Evolutionary conservation across 139 green algal species (phyloP).

Genomic region (Chlorella sp.): DNA sequence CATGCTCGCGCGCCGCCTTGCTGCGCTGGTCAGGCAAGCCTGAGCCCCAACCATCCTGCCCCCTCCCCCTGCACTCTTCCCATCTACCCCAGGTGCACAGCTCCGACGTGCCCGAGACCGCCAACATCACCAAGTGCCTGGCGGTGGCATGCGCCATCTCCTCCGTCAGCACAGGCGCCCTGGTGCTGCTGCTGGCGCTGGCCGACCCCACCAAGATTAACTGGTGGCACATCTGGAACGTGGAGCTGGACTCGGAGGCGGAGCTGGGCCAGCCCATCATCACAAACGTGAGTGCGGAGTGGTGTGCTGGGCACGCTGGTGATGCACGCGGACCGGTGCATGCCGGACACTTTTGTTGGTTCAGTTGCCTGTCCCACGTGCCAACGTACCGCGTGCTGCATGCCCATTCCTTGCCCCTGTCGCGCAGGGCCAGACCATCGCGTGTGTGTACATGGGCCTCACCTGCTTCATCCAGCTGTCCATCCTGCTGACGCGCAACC

Average conservation of each 20-base stretch:
- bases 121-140: conserved; percentile 52
- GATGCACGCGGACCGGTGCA: too few relatives aligned
- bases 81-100: conserved; percentile 32
- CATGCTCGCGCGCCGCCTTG: too few relatives aligned
- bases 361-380: too few relatives aligned
- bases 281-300: not conserved
- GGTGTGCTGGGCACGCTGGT: too few relatives aligned
- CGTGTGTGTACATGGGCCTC: conserved; percentile 48
- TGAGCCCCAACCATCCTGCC: not conserved
- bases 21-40: not conserved
- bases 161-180: conserved; percentile 60
- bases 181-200: conserved; percentile 81
- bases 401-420: not conserved
- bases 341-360: too few relatives aligned
- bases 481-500: conserved; percentile 53
- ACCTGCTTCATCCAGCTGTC: conserved; percentile 52
- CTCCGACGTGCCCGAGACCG: conserved; percentile 36
- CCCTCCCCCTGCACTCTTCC: not conserved
- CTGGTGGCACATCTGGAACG: conserved; percentile 41
- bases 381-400: not conserved
- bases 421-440: conserved; percentile 37
- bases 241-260: conserved; percentile 6
- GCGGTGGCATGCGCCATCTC: conserved; percentile 15
- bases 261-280: not conserved
- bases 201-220: conserved; percentile 55